phyloP scores from a whole-genome alignment of 108 stramenopile genomes.

The Skeletonema potamos region DNA sequence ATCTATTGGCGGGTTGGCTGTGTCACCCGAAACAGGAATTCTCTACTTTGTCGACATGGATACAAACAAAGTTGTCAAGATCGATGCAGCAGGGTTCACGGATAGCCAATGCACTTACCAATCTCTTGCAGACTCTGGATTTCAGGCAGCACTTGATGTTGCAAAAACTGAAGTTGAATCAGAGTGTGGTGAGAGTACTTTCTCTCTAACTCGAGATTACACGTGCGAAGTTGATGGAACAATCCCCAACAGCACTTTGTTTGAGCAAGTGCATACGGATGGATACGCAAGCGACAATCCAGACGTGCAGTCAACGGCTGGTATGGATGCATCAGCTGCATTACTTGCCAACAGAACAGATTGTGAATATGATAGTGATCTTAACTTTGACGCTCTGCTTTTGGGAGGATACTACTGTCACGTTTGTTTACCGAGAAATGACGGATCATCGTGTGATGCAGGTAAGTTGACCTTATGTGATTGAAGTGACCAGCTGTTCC shows the following conservation, averaged over 20 bases:
- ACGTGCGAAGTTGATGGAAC: conserved; percentile 27
- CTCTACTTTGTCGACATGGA: conserved; percentile 44
- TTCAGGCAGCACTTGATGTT: not conserved
- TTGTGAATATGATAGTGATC: conserved; percentile 42
- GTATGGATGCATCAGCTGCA: conserved; percentile 49
- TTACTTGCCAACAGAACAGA: conserved; percentile 49
- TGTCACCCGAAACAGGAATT: conserved; percentile 20
- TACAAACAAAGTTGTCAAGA: conserved; percentile 29
- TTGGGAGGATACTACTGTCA: conserved; percentile 61
- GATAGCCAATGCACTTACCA: conserved; percentile 20
- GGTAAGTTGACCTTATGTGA: not conserved
- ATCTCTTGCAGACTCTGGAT: not conserved
- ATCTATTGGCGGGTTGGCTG: conserved; percentile 41
- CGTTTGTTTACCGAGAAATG: conserved; percentile 28
- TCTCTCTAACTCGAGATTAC: conserved; percentile 17
- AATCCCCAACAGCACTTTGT: conserved; percentile 37
- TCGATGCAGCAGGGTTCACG: conserved; percentile 8
- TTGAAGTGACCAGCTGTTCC: not conserved
- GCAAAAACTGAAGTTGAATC: not conserved
- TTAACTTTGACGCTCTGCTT: conserved; percentile 57
- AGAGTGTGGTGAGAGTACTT: not conserved
- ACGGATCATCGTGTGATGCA: conserved; percentile 22
- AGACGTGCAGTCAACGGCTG: conserved; percentile 48
- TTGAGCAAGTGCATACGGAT: conserved; percentile 53
- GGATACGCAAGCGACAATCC: conserved; percentile 52